Conservation (phyloP, 345 rosid genomes). For the Barbarea vulgaris region DNA sequence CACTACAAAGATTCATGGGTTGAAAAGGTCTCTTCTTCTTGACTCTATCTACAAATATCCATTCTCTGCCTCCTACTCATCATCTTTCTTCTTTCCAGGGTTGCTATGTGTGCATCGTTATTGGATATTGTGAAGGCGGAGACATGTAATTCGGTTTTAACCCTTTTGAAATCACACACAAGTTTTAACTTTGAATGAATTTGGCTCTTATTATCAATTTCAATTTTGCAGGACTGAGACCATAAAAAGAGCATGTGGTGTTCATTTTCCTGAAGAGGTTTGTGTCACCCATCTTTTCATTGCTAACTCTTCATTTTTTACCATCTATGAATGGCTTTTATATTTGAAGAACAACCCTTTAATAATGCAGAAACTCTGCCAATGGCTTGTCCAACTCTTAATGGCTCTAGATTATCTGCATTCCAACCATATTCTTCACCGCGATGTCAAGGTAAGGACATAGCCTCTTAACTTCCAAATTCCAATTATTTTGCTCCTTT, state of each 20-base stretch:
- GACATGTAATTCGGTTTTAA: slow-evolving; percentile 63
- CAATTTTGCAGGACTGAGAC: slow-evolving; percentile 74
- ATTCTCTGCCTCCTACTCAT: slow-evolving; percentile 2
- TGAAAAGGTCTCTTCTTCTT: slow-evolving; percentile 62
- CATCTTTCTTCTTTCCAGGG: slow-evolving; percentile 55
- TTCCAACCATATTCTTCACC: slow-evolving; percentile 80
- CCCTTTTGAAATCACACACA: neutral
- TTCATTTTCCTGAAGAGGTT: slow-evolving; percentile 87
- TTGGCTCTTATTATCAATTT: slow-evolving; percentile 22
- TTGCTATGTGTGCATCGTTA: slow-evolving; percentile 94
- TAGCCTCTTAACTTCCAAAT: neutral
- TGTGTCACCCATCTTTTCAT: slow-evolving; percentile 12
- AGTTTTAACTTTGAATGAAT: neutral
- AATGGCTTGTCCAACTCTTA: slow-evolving; percentile 84
- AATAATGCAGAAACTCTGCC: slow-evolving; percentile 73
- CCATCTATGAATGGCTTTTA: neutral
- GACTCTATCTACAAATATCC: neutral
- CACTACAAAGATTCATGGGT: slow-evolving; percentile 99
- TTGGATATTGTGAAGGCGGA: slow-evolving; percentile 95
- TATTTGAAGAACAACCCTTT: neutral
- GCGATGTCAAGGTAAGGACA: slow-evolving; percentile 73
- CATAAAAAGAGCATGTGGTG: slow-evolving; percentile 74
- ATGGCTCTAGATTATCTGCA: slow-evolving; percentile 83
- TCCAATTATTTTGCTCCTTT: neutral
- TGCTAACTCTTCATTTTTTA: neutral